phyloP scores from a whole-genome alignment of 495 filamentous ascomycete species.

The Xylaria nigripes region DNA sequence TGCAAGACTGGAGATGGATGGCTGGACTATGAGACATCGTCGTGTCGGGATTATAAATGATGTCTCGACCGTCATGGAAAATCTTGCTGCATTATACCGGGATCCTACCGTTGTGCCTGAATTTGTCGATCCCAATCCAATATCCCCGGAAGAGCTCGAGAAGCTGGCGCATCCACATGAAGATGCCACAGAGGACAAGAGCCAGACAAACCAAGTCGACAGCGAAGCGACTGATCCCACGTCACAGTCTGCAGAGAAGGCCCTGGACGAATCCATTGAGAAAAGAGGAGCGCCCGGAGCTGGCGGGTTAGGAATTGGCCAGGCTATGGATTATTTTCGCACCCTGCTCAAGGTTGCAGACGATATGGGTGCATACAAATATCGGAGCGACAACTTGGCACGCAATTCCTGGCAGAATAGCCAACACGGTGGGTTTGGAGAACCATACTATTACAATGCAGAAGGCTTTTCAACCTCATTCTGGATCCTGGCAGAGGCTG shows the following conservation, averaged over 20 bases:
- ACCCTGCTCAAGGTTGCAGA: conserved; percentile 26
- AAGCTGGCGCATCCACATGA: not conserved
- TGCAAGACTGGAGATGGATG: conserved; percentile 40
- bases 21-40: conserved; percentile 32
- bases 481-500: conserved; percentile 26
- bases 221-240: not conserved
- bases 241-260: conserved; percentile 1
- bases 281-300: not conserved
- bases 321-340: conserved; percentile 28
- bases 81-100: conserved; percentile 35
- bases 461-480: conserved; percentile 36
- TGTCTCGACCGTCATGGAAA: conserved; percentile 34
- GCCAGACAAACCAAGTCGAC: not conserved
- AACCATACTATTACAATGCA: conserved; percentile 46
- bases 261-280: not conserved
- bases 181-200: conserved; percentile 2
- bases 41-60: conserved; percentile 40
- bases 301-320: conserved; percentile 8
- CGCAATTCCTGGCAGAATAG: conserved; percentile 46
- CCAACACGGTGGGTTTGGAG: conserved; percentile 44
- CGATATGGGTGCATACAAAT: conserved; percentile 36
- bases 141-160: conserved; percentile 10
- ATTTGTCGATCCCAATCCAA: conserved; percentile 30
- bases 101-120: conserved; percentile 17
- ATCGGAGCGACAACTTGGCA: conserved; percentile 26